Base-by-base conservation (phyloP, 1,284 basidiomycete species). In the Cutaneotrichosporon mucoides region DNA sequence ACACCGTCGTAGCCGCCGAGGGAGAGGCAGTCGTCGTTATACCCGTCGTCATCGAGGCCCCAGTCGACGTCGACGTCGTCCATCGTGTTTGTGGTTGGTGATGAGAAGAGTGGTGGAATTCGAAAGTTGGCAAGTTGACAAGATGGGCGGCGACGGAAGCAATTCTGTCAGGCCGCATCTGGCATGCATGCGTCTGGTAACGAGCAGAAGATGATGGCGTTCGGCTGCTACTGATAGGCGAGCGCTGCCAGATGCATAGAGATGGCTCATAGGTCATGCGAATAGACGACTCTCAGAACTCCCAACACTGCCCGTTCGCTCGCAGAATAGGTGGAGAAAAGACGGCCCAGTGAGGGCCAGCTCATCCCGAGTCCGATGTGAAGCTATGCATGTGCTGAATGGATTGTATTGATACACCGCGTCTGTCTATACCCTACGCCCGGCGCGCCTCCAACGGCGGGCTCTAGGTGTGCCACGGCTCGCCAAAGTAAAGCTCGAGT, bases 401-500 rank as follows among this genome's bases (percentile, higher is more conserved):
- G 38, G 35, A 37, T 38, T 47, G 43, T 36, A 48, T 55, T 37
- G 33, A 12, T 8, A 40, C 12, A 40, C 37, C 6, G 37, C 34
- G 35, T 33, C 34, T 9, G 24, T 55, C 53, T 46, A 48, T 47
- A 11, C 36, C 49, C 35, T 16, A 6, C 7, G 35, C 36, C 24
- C 24, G 24, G 24, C 24, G 24, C 24, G 24, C 24, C 24, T 24
- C 24, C 24, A 24, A 24, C 24, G 24, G 24, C 24, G 24, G 24
- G 8, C 7, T 46, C 44, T 54, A 55, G 49, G 16, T 51, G 24
- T 55, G 57, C 65, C 75, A 76, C 5, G 65, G 38, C 53, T 72
- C 60, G 11, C 86, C 85, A 76, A 95, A 94, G 78, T 95, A 92
- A 58, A 84, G 80, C 60, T 81, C 81, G 34, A 96, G 81, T 37